Evolutionary conservation across 2,329 filamentous ascomycete genomes (phyloP).

Genomic region (Colletotrichum sp.): DNA sequence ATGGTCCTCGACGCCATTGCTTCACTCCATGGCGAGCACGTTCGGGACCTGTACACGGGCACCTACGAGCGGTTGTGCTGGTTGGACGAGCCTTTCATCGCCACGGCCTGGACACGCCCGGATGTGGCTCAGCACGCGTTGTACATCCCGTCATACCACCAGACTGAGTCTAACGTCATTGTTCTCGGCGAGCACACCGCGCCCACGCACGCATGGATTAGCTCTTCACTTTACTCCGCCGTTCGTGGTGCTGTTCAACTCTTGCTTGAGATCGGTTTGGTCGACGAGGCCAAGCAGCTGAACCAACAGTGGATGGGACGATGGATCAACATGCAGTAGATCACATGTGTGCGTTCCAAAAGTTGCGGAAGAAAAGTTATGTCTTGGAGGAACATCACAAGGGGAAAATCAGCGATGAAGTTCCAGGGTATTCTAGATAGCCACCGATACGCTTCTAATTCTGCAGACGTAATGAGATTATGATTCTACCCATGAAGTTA

Average conservation of each 20-base stretch:
- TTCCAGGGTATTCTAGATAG: not conserved
- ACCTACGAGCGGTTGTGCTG: conserved; percentile 37
- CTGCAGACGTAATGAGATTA: not conserved
- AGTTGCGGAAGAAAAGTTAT: not conserved
- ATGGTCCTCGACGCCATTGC: conserved; percentile 69
- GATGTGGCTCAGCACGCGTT: conserved; percentile 35
- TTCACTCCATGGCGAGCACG: conserved; percentile 62
- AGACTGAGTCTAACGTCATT: conserved; percentile 36
- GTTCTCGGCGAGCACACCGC: conserved; percentile 41
- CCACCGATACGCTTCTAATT: not conserved
- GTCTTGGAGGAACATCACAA: not conserved
- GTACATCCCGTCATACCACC: conserved; percentile 36
- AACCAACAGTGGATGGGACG: conserved; percentile 30
- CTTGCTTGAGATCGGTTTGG: conserved; percentile 27
- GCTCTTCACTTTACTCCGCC: conserved; percentile 32
- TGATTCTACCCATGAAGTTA: not conserved
- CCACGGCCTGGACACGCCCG: conserved; percentile 33
- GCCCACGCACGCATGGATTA: conserved; percentile 38
- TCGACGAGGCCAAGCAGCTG: conserved; percentile 28
- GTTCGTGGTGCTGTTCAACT: conserved; percentile 35
- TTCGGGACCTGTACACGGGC: conserved; percentile 32
- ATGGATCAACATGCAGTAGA: conserved; percentile 21
- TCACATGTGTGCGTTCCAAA: not conserved
- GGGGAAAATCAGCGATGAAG: not conserved
- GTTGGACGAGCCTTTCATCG: conserved; percentile 32